Evolutionary conservation across 495 filamentous ascomycete species (phyloP).

Genomic region (Trichocladium antarcticum): DNA sequence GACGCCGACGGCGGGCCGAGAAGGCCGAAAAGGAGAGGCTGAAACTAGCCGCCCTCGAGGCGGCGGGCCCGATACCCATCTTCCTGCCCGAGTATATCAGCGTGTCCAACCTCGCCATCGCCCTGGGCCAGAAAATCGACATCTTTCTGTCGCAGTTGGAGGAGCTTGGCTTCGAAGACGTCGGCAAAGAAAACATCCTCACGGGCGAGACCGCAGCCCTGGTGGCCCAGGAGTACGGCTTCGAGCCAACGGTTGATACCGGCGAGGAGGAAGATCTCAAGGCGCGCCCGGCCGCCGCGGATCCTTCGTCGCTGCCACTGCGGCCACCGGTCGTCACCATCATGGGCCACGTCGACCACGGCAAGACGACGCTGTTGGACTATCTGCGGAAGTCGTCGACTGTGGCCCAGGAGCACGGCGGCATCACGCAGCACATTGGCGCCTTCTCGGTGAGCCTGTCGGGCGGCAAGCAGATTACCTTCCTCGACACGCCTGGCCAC

Average conservation of each 20-base stretch:
- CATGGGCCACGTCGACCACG: constrained; percentile 99
- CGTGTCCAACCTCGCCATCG: constrained; percentile 69
- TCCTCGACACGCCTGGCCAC: constrained; percentile 95
- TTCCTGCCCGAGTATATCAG: constrained; percentile 85
- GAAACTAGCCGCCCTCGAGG: constrained; percentile 17
- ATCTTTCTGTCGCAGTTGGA: constrained; percentile 65
- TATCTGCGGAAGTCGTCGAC: constrained; percentile 89
- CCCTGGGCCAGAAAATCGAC: constrained; percentile 57
- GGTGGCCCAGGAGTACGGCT: constrained; percentile 87
- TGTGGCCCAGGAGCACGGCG: constrained; percentile 82
- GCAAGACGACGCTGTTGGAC: constrained; percentile 93
- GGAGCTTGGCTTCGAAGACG: constrained; percentile 73
- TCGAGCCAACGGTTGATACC: constrained; percentile 72
- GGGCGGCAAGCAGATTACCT: constrained; percentile 79
- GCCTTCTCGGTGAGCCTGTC: constrained; percentile 91
- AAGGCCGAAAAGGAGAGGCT: constrained; percentile 25
- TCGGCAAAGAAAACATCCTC: constrained; percentile 67
- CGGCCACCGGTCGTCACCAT: constrained; percentile 95
- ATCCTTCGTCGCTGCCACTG: constrained; percentile 55
- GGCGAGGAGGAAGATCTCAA: constrained; percentile 58
- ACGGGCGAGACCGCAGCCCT: constrained; percentile 83
- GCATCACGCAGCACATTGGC: constrained; percentile 98
- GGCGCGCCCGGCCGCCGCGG: constrained; percentile 58
- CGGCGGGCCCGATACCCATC: constrained; percentile 34
- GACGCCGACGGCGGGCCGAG: constrained; percentile 28